Evolutionary conservation across 2,329 filamentous ascomycete genomes (phyloP).

Genomic region (Phyllosticta citriasiana): DNA sequence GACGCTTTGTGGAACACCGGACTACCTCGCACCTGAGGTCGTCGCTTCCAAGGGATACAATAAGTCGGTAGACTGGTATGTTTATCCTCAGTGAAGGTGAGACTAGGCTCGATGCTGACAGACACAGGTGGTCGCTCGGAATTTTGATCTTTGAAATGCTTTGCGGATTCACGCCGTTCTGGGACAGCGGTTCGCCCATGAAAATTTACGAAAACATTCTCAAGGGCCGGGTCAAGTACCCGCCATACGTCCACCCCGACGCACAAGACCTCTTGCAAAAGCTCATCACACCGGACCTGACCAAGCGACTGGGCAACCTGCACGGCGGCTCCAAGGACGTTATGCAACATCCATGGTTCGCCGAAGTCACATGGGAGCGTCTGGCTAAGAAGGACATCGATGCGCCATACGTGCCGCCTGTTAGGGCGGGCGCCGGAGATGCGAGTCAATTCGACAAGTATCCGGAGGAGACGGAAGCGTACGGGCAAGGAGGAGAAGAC

Average conservation of each 20-base stretch:
- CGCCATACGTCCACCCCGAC: constrained; percentile 87
- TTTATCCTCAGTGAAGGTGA: constrained; percentile 13
- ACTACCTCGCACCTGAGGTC: constrained; percentile 94
- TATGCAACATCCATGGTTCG: constrained; percentile 92
- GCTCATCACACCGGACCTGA: constrained; percentile 88
- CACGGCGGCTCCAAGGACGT: constrained; percentile 86
- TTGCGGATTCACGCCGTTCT: constrained; percentile 97
- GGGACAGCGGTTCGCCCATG: constrained; percentile 95
- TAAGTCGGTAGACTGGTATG: constrained; percentile 97
- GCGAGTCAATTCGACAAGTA: constrained; percentile 98
- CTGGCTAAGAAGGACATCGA: constrained; percentile 94
- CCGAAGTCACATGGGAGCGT: constrained; percentile 95
- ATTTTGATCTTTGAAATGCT: constrained; percentile 99
- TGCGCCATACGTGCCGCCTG: constrained; percentile 91
- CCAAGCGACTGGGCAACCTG: constrained; percentile 88
- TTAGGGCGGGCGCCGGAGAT: constrained; percentile 87
- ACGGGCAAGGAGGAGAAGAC: constrained; percentile 69
- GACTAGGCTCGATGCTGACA: constrained; percentile 9
- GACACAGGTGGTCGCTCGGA: constrained; percentile 83
- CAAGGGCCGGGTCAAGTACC: constrained; percentile 91
- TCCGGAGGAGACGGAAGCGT: constrained; percentile 90
- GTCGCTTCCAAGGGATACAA: constrained; percentile 99
- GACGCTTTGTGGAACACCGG: constrained; percentile 94
- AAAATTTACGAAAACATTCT: constrained; percentile 99
- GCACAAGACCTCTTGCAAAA: constrained; percentile 87